Conservation (phyloP, 2,329 filamentous ascomycete genomes). For the Aureobasidium sp. region DNA sequence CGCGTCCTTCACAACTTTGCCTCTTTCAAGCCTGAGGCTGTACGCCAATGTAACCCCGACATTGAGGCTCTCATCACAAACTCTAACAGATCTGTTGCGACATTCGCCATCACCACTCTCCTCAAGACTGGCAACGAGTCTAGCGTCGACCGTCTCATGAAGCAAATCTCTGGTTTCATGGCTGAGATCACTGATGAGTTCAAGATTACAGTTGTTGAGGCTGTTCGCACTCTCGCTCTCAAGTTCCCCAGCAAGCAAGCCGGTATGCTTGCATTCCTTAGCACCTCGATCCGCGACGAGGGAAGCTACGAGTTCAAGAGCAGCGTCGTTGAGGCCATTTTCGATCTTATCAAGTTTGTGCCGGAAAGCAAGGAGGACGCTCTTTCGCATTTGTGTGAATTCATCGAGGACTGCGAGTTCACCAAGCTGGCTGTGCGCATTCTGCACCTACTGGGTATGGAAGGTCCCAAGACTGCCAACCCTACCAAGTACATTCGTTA, state of each 20-base stretch:
- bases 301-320: conserved; percentile 98
- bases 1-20: conserved; percentile 95
- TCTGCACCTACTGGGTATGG: conserved; percentile 83
- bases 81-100: conserved; percentile 93
- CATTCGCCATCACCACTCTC: conserved; percentile 94
- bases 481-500: conserved; percentile 99
- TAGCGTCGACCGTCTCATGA: conserved; percentile 94
- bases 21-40: conserved; percentile 88
- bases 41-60: conserved; percentile 91
- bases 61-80: conserved; percentile 97
- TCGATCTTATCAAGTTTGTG: conserved; percentile 97
- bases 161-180: conserved; percentile 98
- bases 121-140: conserved; percentile 98
- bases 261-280: conserved; percentile 94
- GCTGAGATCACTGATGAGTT: conserved; percentile 98
- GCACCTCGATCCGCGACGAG: conserved; percentile 92
- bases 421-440: conserved; percentile 96
- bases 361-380: conserved; percentile 77
- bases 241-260: conserved; percentile 99
- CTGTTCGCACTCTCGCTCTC: conserved; percentile 88
- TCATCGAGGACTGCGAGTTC: conserved; percentile 99
- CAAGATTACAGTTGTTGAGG: conserved; percentile 99
- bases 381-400: conserved; percentile 92
- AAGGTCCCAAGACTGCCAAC: conserved; percentile 90
- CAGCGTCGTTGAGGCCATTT: conserved; percentile 97